Percentiles rank a stretch among this genome's conserved stretches.
Evolutionary conservation across 2,329 filamentous ascomycete genomes (phyloP).

Genomic region (Dendryphion nanum): DNA sequence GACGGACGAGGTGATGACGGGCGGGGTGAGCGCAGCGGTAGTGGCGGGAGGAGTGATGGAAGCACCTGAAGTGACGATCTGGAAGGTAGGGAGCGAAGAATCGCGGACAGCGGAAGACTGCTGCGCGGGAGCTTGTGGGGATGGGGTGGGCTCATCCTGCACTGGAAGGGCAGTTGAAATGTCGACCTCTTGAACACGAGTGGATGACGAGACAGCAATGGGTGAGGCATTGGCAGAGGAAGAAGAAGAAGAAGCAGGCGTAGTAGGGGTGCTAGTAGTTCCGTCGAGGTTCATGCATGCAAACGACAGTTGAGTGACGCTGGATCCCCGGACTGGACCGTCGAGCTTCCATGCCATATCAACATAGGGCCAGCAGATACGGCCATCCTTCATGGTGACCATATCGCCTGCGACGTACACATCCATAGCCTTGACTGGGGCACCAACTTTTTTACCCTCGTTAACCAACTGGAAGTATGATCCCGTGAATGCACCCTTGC

Average conservation of each 20-base stretch:
- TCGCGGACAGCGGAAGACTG: neutral
- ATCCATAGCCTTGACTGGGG: slow-evolving; percentile 50
- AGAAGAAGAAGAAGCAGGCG: slow-evolving; percentile 6
- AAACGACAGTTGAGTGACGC: slow-evolving; percentile 51
- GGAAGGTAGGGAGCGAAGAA: neutral
- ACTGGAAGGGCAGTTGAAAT: neutral
- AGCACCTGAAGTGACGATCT: slow-evolving; percentile 4
- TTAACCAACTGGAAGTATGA: slow-evolving; percentile 60
- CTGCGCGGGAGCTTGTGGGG: neutral
- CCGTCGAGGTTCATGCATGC: slow-evolving; percentile 45
- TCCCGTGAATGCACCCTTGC: slow-evolving; percentile 58
- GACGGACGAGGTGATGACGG: too few relatives aligned
- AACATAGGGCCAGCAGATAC: slow-evolving; percentile 63
- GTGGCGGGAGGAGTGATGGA: neutral
- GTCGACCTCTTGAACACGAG: neutral
- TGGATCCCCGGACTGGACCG: slow-evolving; percentile 35
- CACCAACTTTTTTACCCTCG: slow-evolving; percentile 53
- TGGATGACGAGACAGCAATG: neutral
- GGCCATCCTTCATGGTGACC: slow-evolving; percentile 57
- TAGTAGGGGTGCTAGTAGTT: slow-evolving; percentile 9
- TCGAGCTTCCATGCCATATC: slow-evolving; percentile 53
- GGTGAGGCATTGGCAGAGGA: neutral
- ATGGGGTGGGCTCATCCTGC: neutral
- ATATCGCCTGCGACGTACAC: slow-evolving; percentile 63
- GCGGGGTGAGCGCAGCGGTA: too few relatives aligned